A percentile compares a stretch with the other conserved stretches of the same genome.
Evolutionary conservation across 164 flowering plant species (phyloP).

Genomic region (Akebia trifoliata): DNA sequence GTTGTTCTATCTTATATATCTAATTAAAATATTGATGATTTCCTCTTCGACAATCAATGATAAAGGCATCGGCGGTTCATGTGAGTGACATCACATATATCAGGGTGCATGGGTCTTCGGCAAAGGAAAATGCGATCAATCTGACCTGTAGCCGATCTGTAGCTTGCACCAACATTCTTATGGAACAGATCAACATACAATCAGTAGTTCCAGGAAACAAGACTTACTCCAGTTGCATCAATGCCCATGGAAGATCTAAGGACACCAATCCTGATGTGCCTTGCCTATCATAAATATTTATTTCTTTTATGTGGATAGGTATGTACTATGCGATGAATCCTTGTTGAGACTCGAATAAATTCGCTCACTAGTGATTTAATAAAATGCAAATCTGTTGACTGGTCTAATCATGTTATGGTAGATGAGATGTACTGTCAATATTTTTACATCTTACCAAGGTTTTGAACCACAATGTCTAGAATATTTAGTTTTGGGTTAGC

Average conservation of each 20-base stretch:
- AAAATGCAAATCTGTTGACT: no score
- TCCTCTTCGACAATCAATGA: background rate
- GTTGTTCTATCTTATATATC: background rate
- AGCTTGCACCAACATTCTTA: slow-evolving; percentile 22
- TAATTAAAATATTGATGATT: slow-evolving; percentile 1
- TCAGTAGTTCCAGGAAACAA: background rate
- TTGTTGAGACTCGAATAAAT: no score
- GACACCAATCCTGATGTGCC: background rate
- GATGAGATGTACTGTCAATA: no score
- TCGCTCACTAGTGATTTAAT: no score
- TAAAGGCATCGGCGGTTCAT: slow-evolving; percentile 14
- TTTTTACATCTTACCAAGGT: no score
- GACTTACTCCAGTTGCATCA: background rate
- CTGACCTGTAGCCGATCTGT: slow-evolving; percentile 17
- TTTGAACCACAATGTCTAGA: no score
- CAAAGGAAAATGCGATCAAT: background rate
- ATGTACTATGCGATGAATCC: no score
- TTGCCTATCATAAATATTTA: background rate
- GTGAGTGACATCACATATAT: slow-evolving; percentile 17
- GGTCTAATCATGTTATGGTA: no score
- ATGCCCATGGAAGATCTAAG: slow-evolving; percentile 28
- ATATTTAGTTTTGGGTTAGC: no score
- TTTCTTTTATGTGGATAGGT: no score
- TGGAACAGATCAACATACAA: slow-evolving; percentile 15
- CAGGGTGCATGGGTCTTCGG: slow-evolving; percentile 17